These are phyloP conservation scores for Cercospora zeae-maydis DNA, from an alignment of 2,329 filamentous ascomycete species.

Conservation along the genomic window DNA sequence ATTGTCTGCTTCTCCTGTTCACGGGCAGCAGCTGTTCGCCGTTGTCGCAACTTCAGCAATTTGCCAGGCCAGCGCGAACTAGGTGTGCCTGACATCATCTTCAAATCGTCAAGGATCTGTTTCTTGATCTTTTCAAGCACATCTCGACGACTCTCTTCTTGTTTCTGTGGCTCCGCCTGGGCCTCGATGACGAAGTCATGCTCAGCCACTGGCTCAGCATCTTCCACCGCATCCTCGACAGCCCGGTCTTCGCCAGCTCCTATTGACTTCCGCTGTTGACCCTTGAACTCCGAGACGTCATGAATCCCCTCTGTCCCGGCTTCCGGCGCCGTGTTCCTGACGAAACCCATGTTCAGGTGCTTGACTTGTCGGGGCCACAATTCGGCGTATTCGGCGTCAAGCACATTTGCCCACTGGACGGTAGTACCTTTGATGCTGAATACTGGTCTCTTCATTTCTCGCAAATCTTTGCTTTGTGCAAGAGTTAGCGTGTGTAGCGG, in stretches of 20 bases:
- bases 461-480: not conserved
- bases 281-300: slow-evolving; percentile 7
- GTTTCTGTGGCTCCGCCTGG: not conserved
- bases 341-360: slow-evolving; percentile 33
- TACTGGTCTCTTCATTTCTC: slow-evolving; percentile 17
- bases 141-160: not conserved
- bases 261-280: not conserved
- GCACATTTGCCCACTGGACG: slow-evolving; percentile 37
- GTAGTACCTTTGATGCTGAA: slow-evolving; percentile 31
- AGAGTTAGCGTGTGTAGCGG: not conserved
- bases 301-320: slow-evolving; percentile 1
- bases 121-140: slow-evolving; percentile 1
- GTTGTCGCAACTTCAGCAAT: not conserved
- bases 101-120: not conserved
- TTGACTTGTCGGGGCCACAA: slow-evolving; percentile 35
- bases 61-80: not conserved
- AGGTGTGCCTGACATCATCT: not conserved
- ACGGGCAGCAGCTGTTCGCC: not conserved
- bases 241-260: not conserved
- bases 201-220: not conserved
- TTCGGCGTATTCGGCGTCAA: slow-evolving; percentile 39
- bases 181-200: not conserved
- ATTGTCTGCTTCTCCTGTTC: not conserved
- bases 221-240: not conserved
- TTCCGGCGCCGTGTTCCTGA: slow-evolving; percentile 23